Evolutionary conservation across 106 monocot genomes (phyloP), one percentile per base, ranked within the genome.

Genomic region (Allium fistulosum): DNA sequence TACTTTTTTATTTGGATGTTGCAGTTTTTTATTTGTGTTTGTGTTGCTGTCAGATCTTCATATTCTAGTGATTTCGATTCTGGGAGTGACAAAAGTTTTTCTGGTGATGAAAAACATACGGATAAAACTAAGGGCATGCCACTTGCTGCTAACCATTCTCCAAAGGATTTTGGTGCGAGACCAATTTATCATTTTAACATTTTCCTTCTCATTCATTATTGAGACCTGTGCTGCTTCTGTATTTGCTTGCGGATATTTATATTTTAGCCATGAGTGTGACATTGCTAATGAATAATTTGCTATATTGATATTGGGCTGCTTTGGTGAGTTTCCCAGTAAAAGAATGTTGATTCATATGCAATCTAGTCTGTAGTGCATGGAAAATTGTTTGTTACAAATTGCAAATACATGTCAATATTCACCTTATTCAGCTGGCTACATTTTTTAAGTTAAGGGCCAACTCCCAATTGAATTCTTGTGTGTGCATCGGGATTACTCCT

Each of bases 51-150:
- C 27, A 84, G 80, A 60, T 57, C 60, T 10, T 72, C 59, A 10
- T 57, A 49, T 69, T 73, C 73, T 7, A 80, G 73, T 76, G 62
- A 62, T 69, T 73, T 75, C 18, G 69, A 68, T 27, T 69, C 76
- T 68, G 76, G 46, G 13, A 67, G 56, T 58, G 59, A 47, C 10
- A 58, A 49, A 17, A 80, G 72, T 55, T 62, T 61, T 52, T 67
- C 76, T 58, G 84, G 74, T 62, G 46, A 46, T 72, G 76, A 77
- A 73, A 73, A 62, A 57, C 26, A 11, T 75, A 28, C 55, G 28
- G 10, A 58, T 62, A 71, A 62, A 66, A 50, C 15, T 10, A 74
- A 72, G n/a, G 10, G 4, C 13, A 47, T 48, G 9, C 67, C 28
- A 56, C 61, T 26, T 17, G 45, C 45, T 59, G 55, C 72, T 75